Base-by-base conservation (phyloP, 768 basidiomycete species). In the Pisolithus microcarpus region DNA sequence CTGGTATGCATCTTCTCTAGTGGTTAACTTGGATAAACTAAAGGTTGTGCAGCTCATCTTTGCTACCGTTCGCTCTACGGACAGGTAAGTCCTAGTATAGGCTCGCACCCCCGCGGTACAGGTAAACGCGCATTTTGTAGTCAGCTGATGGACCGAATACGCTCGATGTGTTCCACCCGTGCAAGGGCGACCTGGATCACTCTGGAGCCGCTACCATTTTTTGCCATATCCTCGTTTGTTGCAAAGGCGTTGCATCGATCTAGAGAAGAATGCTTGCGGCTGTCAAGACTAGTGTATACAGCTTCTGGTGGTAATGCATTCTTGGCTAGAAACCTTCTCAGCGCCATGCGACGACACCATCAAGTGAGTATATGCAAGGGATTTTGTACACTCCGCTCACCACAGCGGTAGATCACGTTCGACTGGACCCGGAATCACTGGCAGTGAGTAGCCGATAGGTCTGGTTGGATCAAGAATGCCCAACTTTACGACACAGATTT, bases 251-350 rank as follows among this genome's bases (percentile, higher is more conserved):
- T 88, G 19, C 84, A 81, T 52, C 75, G 80, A 15, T 53, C 71
- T 2, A 77, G 75, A 55, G 80, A 82, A 34, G 81, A 82, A 18
- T 78, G 77, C 46, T 64, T 68, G 3, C 67, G 74, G 5, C 61
- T 88, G 42, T 76, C 82, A 5, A 71, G 73, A 16, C 75, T 85
- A 45, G 70, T 87, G 15, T 78, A 74, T 56, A 69, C 71, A 1
- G 69, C 76, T 10, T 84, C 85, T 1, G 75, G 75, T 16, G 86
- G 86, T 7, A 88, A 87, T 62, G 79, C 84, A 0, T 87, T 88
- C 58, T 79, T 81, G 6, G 80, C 81, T 3, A 69, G 84, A 49
- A 86, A 77, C 57, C 73, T 87, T 46, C 64, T 88, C 28, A 74
- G 71, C 31, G 83, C 80, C 1, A 67, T 87, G 3, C 81, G 85